These are phyloP conservation scores for Isatis tinctoria DNA, from an alignment of 345 rosid genomes.

Conservation along the genomic window DNA sequence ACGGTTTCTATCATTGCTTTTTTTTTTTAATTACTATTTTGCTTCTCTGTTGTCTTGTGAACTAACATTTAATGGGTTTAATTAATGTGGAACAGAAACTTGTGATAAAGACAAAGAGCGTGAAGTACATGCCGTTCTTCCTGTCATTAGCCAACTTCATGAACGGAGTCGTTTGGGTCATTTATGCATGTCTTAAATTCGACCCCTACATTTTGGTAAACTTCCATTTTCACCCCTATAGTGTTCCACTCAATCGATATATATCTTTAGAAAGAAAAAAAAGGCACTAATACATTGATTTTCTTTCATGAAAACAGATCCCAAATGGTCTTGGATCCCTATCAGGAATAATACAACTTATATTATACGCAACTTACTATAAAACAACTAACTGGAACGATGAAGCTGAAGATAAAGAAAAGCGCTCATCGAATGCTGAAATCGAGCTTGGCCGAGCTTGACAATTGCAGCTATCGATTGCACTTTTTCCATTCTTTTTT, in stretches of 20 bases:
- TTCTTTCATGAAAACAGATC: conserved; percentile 16
- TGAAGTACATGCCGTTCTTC: conserved; percentile 78
- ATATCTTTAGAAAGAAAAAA: neutral
- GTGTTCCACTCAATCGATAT: neutral
- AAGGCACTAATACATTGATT: neutral
- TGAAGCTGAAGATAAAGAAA: conserved; percentile 38
- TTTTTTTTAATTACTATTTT: too few relatives aligned
- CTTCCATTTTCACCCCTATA: neutral
- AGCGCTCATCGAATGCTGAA: neutral
- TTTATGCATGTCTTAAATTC: conserved; percentile 51
- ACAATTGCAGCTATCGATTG: neutral
- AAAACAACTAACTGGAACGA: conserved; percentile 39
- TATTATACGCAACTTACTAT: conserved; percentile 39
- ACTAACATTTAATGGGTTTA: neutral
- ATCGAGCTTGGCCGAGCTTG: conserved; percentile 35
- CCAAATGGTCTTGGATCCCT: conserved; percentile 53
- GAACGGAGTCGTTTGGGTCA: conserved; percentile 56
- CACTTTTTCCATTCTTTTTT: neutral
- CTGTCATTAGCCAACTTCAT: conserved; percentile 49
- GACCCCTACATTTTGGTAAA: conserved; percentile 57
- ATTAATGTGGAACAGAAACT: conserved; percentile 36
- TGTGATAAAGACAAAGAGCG: conserved; percentile 76
- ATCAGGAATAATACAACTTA: conserved; percentile 50
- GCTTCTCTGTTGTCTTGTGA: conserved; percentile 12
- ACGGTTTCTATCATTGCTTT: neutral